phyloP scores from a whole-genome alignment of 768 basidiomycete genomes.

The Paxillus ammoniavirescens region DNA sequence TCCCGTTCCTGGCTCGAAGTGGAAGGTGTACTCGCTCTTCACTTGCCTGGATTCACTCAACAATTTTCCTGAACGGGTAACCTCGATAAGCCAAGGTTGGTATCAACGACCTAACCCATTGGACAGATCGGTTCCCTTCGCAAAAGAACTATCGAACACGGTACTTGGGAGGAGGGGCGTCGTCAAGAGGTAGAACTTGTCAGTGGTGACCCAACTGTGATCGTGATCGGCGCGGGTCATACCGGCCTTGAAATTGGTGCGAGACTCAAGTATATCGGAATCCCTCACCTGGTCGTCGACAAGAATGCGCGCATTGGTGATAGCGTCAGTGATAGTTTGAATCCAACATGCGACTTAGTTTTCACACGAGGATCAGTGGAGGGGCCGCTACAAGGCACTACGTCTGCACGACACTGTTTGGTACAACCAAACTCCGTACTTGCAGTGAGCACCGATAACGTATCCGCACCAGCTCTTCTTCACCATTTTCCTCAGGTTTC shows the following conservation, averaged over 20 bases:
- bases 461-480: not conserved
- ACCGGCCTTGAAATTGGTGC: slow-evolving; percentile 64
- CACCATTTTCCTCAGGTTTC: slow-evolving; percentile 38
- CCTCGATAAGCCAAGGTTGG: not conserved
- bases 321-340: slow-evolving; percentile 12
- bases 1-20: slow-evolving; percentile 39
- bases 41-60: slow-evolving; percentile 62
- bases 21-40: slow-evolving; percentile 62
- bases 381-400: slow-evolving; percentile 54
- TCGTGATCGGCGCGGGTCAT: slow-evolving; percentile 67
- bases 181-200: slow-evolving; percentile 43
- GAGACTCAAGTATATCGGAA: slow-evolving; percentile 54
- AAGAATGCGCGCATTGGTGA: slow-evolving; percentile 49
- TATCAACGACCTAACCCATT: not conserved
- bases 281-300: slow-evolving; percentile 55
- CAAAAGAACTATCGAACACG: slow-evolving; percentile 44
- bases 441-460: slow-evolving; percentile 36
- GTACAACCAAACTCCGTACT: slow-evolving; percentile 53
- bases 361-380: slow-evolving; percentile 33
- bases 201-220: slow-evolving; percentile 50
- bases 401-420: slow-evolving; percentile 51
- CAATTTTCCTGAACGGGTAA: slow-evolving; percentile 49
- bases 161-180: slow-evolving; percentile 52
- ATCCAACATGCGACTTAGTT: not conserved
- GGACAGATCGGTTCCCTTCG: slow-evolving; percentile 40